Evolutionary conservation across 2,329 filamentous ascomycete genomes (phyloP).

Genomic region (Reticulascus tulasneorum): DNA sequence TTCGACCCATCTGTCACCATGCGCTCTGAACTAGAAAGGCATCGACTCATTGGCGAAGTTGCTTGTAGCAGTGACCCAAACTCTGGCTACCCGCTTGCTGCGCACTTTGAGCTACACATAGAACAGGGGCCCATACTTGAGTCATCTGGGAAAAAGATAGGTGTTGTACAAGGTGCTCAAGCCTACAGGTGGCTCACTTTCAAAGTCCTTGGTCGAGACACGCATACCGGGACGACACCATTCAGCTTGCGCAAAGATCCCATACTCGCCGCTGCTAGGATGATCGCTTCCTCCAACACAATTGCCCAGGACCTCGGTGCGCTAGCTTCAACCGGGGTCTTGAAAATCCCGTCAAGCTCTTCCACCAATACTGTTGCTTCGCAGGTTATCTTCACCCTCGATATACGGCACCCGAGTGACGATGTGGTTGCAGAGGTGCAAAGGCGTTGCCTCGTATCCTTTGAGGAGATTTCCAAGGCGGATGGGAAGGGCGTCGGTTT

Average conservation of each 20-base stretch:
- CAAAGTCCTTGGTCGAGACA: constrained; percentile 61
- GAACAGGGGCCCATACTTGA: constrained; percentile 79
- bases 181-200: constrained; percentile 72
- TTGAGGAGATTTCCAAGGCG: constrained; percentile 17
- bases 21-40: constrained; percentile 56
- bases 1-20: constrained; percentile 37
- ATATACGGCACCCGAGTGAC: constrained; percentile 15
- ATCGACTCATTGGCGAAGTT: constrained; percentile 62
- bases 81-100: constrained; percentile 51
- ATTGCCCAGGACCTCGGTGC: constrained; percentile 57
- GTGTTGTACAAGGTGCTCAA: constrained; percentile 69
- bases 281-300: constrained; percentile 64
- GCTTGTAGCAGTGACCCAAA: constrained; percentile 5
- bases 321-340: constrained; percentile 66
- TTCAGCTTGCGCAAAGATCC: constrained; percentile 64
- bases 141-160: constrained; percentile 57
- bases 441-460: constrained; percentile 17
- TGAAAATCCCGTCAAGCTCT: constrained; percentile 28
- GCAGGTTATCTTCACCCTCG: constrained; percentile 14
- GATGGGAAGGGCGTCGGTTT: constrained; percentile 37
- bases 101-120: constrained; percentile 81
- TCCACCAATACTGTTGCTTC: constrained; percentile 16
- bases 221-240: constrained; percentile 72
- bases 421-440: constrained; percentile 15
- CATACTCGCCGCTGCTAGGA: constrained; percentile 60